These are phyloP conservation scores for Malbranchea cinnamomea DNA, from an alignment of 2,329 filamentous ascomycete species.

Conservation along the genomic window DNA sequence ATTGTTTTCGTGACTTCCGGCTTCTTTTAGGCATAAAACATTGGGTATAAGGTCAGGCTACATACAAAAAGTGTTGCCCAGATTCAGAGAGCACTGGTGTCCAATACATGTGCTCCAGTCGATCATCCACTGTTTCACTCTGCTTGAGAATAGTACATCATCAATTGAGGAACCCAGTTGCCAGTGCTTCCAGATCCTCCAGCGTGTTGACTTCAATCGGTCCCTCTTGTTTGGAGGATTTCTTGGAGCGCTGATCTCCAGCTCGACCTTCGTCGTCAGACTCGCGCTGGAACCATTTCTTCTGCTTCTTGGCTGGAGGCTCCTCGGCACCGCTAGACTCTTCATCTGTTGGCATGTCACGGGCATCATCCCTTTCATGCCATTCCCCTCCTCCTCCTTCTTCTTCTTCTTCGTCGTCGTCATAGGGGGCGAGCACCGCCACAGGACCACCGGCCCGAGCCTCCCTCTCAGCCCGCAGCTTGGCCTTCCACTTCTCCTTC, in stretches of 20 bases:
- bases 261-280: slow-evolving; percentile 12
- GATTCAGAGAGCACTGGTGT: too few species aligned
- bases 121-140: too few species aligned
- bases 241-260: slow-evolving; percentile 15
- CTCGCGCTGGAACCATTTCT: slow-evolving; percentile 24
- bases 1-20: too few species aligned
- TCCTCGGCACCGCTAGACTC: too few species aligned
- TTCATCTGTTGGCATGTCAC: slow-evolving; percentile 9
- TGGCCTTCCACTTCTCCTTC: slow-evolving; percentile 29
- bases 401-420: slow-evolving; percentile 12
- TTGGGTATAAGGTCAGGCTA: too few species aligned
- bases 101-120: too few species aligned
- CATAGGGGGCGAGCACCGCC: slow-evolving; percentile 19
- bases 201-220: slow-evolving; percentile 27
- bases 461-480: slow-evolving; percentile 22
- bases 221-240: slow-evolving; percentile 9
- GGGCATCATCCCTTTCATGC: slow-evolving; percentile 12
- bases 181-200: slow-evolving; percentile 33
- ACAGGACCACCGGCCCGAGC: slow-evolving; percentile 18
- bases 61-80: too few species aligned
- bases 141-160: too few species aligned
- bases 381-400: slow-evolving; percentile 9
- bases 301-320: slow-evolving; percentile 25
- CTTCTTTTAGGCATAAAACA: too few species aligned
- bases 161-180: slow-evolving; percentile 24